Base-by-base conservation (phyloP, 164 flowering plant species). In the Houttuynia cordata region DNA sequence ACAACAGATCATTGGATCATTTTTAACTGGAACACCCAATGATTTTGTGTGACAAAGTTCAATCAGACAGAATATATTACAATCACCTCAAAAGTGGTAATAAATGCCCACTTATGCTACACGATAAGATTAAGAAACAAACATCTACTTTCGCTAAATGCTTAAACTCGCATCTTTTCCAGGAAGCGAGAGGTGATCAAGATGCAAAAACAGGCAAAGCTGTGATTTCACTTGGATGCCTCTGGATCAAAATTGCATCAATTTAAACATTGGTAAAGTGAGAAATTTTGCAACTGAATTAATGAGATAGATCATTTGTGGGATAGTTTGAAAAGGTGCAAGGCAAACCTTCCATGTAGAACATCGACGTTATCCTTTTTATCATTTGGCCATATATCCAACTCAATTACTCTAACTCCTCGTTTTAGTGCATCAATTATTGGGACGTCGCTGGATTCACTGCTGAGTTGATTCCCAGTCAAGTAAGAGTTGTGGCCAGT, bases 401-500 rank as follows among this genome's bases (percentile, higher is more conserved):
- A 74, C 57, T 90, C 97, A 64, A 90, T 82, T 5, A 79, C 97
- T 69, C 90, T 77, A 10, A 90, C 89, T 49, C 95, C 95, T 57
- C 71, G 68, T 57, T 79, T 68, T 63, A 89, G 63, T 24, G 94
- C 88, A 64, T 77, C 73, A 30, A 80, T 76, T 47, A 89, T 85
- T 21, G 95, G 97, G 17, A 73, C 72, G 65, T 82, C 87, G 39
- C 97, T 89, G 69, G 88, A 77, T 42, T 83, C 87, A 70, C 97
- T 89, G 71, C 84, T 89, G 22, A 90, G 74, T 75, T 90, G 97
- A 64, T 90, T 90, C 63, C 95, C 97, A 13, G 92, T 90, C 41
- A 90, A 67, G 68, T 90, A 90, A 59, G 97, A 85, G 70, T 90
- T 90, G 68, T 90, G 97, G 24, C 97, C 90, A 24, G 95, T 85